Conservation (phyloP, 805 yeast genomes). For the Yarrowia sp. region DNA sequence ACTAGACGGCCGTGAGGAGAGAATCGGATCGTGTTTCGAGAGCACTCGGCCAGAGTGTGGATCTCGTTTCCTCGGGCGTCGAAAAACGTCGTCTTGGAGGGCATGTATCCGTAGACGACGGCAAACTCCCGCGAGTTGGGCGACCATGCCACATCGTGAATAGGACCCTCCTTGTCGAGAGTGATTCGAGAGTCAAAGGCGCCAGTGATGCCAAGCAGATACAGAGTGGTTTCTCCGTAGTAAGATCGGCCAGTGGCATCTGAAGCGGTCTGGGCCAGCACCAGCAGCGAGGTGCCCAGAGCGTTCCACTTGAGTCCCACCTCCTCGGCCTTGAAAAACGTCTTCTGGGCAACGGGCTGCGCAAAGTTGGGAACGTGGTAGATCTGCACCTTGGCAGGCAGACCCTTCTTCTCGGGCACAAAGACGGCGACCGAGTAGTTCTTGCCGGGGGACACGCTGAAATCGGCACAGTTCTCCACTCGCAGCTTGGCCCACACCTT, state of each 20-base stretch:
- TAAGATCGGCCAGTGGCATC: constrained; percentile 91
- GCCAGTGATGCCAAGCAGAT: constrained; percentile 87
- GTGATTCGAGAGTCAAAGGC: constrained; percentile 85
- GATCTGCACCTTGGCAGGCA: constrained; percentile 84
- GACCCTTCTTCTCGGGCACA: constrained; percentile 79
- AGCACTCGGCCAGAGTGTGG: constrained; percentile 77
- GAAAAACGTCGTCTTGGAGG: constrained; percentile 89
- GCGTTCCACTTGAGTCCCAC: constrained; percentile 92
- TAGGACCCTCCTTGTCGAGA: constrained; percentile 91
- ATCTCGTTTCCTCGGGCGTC: constrained; percentile 90
- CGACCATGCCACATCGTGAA: constrained; percentile 96
- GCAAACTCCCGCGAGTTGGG: constrained; percentile 96
- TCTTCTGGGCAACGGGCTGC: constrained; percentile 79
- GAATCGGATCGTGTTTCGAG: constrained; percentile 84
- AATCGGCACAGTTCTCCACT: constrained; percentile 55
- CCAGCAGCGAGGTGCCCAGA: constrained; percentile 89
- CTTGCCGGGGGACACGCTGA: constrained; percentile 79
- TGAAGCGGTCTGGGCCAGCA: constrained; percentile 92
- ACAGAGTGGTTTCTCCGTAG: constrained; percentile 93
- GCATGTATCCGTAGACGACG: constrained; percentile 97
- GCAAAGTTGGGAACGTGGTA: constrained; percentile 73
- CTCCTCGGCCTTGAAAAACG: constrained; percentile 92
- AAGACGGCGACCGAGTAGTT: constrained; percentile 89
- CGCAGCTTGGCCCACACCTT: constrained; percentile 58
- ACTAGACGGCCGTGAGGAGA: constrained; percentile 93